Evolutionary conservation across 1,284 basidiomycete genomes (phyloP).

Genomic region (Lentinula novae-zelandiae): DNA sequence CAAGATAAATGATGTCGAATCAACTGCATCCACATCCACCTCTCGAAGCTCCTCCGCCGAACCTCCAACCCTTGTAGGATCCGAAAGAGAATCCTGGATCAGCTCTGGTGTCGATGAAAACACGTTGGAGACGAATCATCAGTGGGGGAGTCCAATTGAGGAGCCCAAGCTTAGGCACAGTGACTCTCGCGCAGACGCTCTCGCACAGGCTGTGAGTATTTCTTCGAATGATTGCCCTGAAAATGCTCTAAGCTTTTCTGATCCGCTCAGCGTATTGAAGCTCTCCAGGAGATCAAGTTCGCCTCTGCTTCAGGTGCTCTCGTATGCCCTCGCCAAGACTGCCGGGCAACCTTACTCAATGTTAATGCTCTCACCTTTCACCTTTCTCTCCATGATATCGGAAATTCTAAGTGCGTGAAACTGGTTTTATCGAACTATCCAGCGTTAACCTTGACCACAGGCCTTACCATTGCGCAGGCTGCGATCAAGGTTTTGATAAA

Average conservation of each 20-base stretch:
- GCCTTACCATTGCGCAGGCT: slow-evolving; percentile 2
- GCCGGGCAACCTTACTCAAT: slow-evolving; percentile 42
- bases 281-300: slow-evolving; percentile 30
- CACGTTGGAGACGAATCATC: not conserved
- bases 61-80: not conserved
- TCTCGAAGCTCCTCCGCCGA: slow-evolving; percentile 8
- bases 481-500: slow-evolving; percentile 4
- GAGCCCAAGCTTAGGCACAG: slow-evolving; percentile 22
- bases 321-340: slow-evolving; percentile 48
- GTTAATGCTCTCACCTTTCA: slow-evolving; percentile 51
- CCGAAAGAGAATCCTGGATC: not conserved
- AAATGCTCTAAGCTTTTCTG: not conserved
- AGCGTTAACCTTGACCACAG: not conserved
- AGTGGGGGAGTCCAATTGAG: not conserved
- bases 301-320: slow-evolving; percentile 24
- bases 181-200: slow-evolving; percentile 30
- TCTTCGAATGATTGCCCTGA: not conserved
- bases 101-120: not conserved
- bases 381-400: slow-evolving; percentile 57
- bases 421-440: not conserved
- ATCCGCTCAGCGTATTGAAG: slow-evolving; percentile 35
- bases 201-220: slow-evolving; percentile 36
- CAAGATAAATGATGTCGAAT: slow-evolving; percentile 17
- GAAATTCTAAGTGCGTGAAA: slow-evolving; percentile 23
- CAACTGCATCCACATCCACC: slow-evolving; percentile 13